Percentiles rank a stretch among this genome's conserved stretches.
phyloP scores from a whole-genome alignment of 768 basidiomycete genomes.

The Leccinum boreale region DNA sequence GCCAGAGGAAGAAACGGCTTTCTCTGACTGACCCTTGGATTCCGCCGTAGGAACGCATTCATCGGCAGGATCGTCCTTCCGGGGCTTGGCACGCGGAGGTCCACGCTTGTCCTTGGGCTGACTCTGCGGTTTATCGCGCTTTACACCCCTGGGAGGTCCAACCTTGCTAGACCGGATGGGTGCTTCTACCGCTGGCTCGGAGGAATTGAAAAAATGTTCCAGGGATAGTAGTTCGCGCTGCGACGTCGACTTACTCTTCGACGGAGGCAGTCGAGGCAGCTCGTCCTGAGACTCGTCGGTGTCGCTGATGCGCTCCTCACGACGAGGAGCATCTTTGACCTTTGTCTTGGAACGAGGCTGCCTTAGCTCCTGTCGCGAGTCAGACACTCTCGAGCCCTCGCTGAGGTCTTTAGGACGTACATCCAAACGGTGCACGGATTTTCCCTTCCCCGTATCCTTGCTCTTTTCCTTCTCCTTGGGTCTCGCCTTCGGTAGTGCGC shows the following conservation, averaged over 20 bases:
- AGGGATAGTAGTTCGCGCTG: neutral
- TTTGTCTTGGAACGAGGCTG: neutral
- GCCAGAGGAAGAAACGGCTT: neutral
- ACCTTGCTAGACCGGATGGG: slow-evolving; percentile 9
- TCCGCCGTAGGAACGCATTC: neutral
- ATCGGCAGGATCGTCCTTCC: neutral
- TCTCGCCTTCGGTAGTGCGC: slow-evolving; percentile 3
- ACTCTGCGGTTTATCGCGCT: slow-evolving; percentile 3
- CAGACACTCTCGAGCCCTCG: neutral
- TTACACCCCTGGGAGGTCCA: slow-evolving; percentile 27
- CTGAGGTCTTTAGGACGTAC: neutral
- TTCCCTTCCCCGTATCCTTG: neutral
- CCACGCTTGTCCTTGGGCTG: neutral
- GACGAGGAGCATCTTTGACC: neutral
- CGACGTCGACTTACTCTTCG: neutral
- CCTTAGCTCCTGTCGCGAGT: neutral
- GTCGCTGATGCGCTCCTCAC: neutral
- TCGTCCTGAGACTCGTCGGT: slow-evolving; percentile 1
- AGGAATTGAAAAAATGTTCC: neutral
- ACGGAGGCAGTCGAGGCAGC: neutral
- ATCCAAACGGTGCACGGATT: neutral
- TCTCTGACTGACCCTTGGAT: neutral
- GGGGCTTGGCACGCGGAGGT: neutral
- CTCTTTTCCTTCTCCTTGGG: slow-evolving; percentile 4
- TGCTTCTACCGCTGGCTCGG: slow-evolving; percentile 5